phyloP scores from a whole-genome alignment of 495 filamentous ascomycete genomes.

The Trichocladium uniseriatum region DNA sequence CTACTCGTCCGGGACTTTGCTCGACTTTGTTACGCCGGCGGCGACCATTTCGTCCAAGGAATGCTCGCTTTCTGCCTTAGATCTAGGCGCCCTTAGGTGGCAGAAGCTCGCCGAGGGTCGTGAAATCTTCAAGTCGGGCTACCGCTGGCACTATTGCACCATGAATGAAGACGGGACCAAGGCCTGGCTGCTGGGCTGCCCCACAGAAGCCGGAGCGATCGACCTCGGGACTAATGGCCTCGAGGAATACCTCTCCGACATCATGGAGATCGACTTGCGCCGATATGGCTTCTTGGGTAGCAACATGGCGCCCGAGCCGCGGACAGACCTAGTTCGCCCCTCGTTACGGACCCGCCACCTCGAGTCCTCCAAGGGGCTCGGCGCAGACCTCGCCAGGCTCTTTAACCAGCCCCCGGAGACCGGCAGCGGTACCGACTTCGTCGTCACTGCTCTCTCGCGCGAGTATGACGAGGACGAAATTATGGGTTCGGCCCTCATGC shows the following conservation, averaged over 20 bases:
- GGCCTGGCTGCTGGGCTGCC: constrained; percentile 91
- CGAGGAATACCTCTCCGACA: constrained; percentile 88
- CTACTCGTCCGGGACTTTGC: constrained; percentile 82
- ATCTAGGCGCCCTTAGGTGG: constrained; percentile 80
- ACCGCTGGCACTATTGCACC: constrained; percentile 95
- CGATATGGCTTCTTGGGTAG: constrained; percentile 82
- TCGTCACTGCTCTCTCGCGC: constrained; percentile 68
- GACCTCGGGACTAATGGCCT: constrained; percentile 47
- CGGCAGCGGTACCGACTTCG: constrained; percentile 75
- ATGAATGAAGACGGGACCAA: constrained; percentile 89
- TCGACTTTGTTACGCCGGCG: constrained; percentile 90
- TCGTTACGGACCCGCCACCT: constrained; percentile 30
- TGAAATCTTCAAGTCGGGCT: constrained; percentile 79
- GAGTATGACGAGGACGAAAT: constrained; percentile 55
- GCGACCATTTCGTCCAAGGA: constrained; percentile 73
- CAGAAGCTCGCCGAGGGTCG: constrained; percentile 86
- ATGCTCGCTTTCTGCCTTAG: constrained; percentile 80
- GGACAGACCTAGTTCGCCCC: constrained; percentile 46
- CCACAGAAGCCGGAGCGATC: constrained; percentile 48
- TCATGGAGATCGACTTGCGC: constrained; percentile 80
- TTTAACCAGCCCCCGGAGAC: constrained; percentile 73
- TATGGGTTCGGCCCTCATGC: constrained; percentile 38
- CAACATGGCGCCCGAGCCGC: constrained; percentile 51
- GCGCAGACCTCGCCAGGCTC: constrained; percentile 69
- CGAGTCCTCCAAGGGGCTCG: constrained; percentile 57